Base-by-base conservation (phyloP, 2,329 filamentous ascomycete genomes). In the Macrophomina phaseolina region DNA sequence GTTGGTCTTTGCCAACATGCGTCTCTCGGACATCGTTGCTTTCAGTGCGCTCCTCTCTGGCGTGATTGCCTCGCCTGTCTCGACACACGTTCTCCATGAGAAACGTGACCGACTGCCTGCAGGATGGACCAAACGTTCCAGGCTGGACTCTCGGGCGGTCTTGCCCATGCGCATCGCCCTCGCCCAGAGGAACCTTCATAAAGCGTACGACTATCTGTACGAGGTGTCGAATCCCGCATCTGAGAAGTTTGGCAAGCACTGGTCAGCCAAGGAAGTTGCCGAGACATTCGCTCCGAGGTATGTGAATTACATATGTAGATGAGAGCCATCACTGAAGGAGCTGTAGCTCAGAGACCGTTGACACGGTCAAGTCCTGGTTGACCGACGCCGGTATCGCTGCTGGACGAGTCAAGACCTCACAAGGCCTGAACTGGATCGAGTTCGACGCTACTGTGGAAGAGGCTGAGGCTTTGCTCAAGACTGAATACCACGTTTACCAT, bases 381-480 rank as follows among this genome's bases (percentile, higher is more conserved):
- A 74, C 79, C 23, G 73, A 76, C 5, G 81, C 82, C 28, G 87
- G 87, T 6, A 85, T 89, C 51, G 71, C 79, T 18, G 73, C 74
- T 2, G 77, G 78, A 3, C 80, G 84, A 4, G 79, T 89, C 51
- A 77, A 76, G 48, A 81, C 86, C 51, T 85, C 85, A 0, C 78
- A 80, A 49, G 83, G 83, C 34, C 81, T 83, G 64, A 82, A 82
- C 60, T 88, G 86, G 84, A 72, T 88, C 23, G 77, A 80, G 11
- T 87, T 88, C 71, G 81, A 86, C 65, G 84, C 85, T 8, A 84
- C 84, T 5, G 83, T 83, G 3, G 76, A 80, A 42, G 83, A 89
- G 72, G 81, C 84, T 5, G 85, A 88, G 73, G 73, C 75, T 23
- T 78, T 88, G 18, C 79, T 88, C 56, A 80, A 81, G 69, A 82